A percentile compares a stretch with the other conserved stretches of the same genome.
Evolutionary conservation across 768 basidiomycete species (phyloP).

Genomic region (Boletus subparvulus): DNA sequence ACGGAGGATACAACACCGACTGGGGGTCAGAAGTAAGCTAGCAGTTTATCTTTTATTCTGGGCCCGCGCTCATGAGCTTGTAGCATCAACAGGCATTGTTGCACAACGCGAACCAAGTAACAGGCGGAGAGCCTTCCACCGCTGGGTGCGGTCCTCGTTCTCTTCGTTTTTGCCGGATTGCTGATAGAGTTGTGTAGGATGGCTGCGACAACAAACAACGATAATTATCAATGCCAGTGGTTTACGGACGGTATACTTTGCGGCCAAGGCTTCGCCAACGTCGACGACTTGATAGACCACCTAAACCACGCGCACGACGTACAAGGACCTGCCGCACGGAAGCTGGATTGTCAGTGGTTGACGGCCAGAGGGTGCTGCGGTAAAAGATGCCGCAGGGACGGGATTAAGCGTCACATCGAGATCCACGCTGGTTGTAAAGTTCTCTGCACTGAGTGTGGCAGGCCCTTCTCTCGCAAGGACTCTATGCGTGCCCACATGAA

Average conservation of each 20-base stretch:
- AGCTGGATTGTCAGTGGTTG: conserved; percentile 7
- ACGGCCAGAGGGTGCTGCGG: not conserved
- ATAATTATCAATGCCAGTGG: conserved; percentile 4
- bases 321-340: not conserved
- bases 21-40: conserved; percentile 10
- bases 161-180: not conserved
- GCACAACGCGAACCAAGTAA: not conserved
- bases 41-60: too few species aligned
- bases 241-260: not conserved
- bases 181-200: conserved; percentile 2
- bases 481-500: not conserved
- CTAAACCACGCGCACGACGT: not conserved
- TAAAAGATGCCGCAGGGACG: not conserved
- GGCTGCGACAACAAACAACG: not conserved
- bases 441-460: not conserved
- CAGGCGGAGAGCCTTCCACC: not conserved
- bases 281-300: conserved; percentile 10
- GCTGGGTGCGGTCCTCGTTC: not conserved
- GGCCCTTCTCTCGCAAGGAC: not conserved
- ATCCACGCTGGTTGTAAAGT: not conserved
- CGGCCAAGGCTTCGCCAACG: not conserved
- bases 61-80: not conserved
- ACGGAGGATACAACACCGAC: not conserved
- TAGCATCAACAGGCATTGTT: conserved; percentile 4
- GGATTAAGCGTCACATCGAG: conserved; percentile 4